Conservation (phyloP, 768 basidiomycete species). For the Psilocybe subaeruginosa region DNA sequence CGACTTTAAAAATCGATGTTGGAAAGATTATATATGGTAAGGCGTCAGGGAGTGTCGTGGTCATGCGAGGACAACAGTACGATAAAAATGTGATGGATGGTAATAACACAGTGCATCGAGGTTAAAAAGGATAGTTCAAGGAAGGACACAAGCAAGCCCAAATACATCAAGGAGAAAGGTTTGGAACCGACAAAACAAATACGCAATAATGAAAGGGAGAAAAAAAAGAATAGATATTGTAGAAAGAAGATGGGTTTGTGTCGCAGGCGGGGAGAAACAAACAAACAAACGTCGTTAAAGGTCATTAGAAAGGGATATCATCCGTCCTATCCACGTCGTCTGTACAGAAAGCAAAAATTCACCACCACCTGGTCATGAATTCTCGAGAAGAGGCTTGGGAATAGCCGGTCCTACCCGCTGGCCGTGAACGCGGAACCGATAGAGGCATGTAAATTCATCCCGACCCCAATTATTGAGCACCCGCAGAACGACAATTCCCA, state of each 20-base stretch:
- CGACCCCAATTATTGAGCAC: slow-evolving; percentile 89
- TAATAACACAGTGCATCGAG: slow-evolving; percentile 21
- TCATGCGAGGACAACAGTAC: slow-evolving; percentile 22
- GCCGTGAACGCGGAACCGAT: slow-evolving; percentile 83
- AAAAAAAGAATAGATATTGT: slow-evolving; percentile 11
- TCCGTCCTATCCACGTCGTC: background rate
- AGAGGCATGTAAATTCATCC: slow-evolving; percentile 85
- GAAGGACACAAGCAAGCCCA: slow-evolving; percentile 13
- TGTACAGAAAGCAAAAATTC: background rate
- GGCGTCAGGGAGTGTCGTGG: slow-evolving; percentile 14
- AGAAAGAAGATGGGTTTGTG: slow-evolving; percentile 5
- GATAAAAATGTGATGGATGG: slow-evolving; percentile 15
- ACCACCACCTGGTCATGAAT: slow-evolving; percentile 15
- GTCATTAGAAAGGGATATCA: slow-evolving; percentile 9
- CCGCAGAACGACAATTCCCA: slow-evolving; percentile 81
- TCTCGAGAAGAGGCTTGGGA: slow-evolving; percentile 37
- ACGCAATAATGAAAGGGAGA: slow-evolving; percentile 12
- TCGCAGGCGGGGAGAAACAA: slow-evolving; percentile 7
- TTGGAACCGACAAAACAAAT: slow-evolving; percentile 7
- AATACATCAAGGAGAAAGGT: slow-evolving; percentile 7
- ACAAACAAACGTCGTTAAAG: slow-evolving; percentile 11
- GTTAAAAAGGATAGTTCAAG: slow-evolving; percentile 3
- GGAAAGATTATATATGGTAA: slow-evolving; percentile 1
- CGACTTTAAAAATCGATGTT: background rate
- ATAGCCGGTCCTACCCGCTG: slow-evolving; percentile 45